These are phyloP conservation scores for Amoeboaphelidium protococcarum DNA, from an alignment of 371 early-diverging fungal species.

Conservation along the genomic window DNA sequence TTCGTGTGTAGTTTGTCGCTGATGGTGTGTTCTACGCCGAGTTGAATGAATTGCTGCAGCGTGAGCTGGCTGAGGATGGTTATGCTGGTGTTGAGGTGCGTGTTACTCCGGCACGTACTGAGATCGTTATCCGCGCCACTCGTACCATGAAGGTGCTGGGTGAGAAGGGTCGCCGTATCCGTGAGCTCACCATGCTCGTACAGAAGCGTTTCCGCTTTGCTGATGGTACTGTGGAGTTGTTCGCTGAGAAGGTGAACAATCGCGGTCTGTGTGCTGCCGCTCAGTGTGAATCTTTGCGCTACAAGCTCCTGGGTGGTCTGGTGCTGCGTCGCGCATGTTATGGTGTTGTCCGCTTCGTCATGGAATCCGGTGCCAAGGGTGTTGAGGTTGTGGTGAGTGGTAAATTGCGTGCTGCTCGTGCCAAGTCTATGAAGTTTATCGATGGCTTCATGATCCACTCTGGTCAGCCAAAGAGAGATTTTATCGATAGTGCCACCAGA, in stretches of 20 bases:
- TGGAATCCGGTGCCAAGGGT: conserved; percentile 99
- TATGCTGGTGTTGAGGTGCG: conserved; percentile 96
- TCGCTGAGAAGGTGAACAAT: conserved; percentile 93
- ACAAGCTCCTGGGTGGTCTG: conserved; percentile 87
- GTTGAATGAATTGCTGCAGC: conserved; percentile 94
- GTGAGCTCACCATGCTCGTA: conserved; percentile 90
- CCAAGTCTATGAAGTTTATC: conserved; percentile 99
- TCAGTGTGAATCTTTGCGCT: conserved; percentile 94
- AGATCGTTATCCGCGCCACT: conserved; percentile 97
- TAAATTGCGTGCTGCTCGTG: conserved; percentile 99
- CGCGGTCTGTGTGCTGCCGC: conserved; percentile 97
- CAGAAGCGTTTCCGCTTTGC: conserved; percentile 98
- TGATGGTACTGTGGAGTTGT: conserved; percentile 88
- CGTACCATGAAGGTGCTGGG: conserved; percentile 95
- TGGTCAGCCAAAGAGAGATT: conserved; percentile 93
- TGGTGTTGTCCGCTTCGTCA: conserved; percentile 94
- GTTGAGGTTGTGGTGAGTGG: conserved; percentile 98
- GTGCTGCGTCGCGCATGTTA: conserved; percentile 95
- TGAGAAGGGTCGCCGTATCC: conserved; percentile 94
- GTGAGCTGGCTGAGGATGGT: conserved; percentile 44
- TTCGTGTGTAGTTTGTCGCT: conserved; percentile 61
- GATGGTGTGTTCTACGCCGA: conserved; percentile 99
- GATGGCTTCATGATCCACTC: conserved; percentile 99
- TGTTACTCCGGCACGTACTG: conserved; percentile 91
- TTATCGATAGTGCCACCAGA: conserved; percentile 89